These are phyloP conservation scores for Schizophyllum amplum DNA, from an alignment of 1,284 basidiomycete species.

Conservation along the genomic window DNA sequence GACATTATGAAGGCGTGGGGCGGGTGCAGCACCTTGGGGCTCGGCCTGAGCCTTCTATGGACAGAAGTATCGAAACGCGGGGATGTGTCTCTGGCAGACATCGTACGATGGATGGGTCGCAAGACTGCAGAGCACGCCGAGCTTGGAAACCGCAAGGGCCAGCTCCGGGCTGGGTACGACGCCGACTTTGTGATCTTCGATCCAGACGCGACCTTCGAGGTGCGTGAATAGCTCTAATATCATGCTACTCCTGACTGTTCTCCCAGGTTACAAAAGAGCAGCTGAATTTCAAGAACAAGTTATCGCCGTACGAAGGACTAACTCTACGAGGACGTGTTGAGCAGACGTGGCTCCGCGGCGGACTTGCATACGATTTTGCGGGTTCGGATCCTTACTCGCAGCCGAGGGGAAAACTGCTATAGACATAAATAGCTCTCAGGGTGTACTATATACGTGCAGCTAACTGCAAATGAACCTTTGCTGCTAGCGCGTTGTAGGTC, in stretches of 20 bases:
- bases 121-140: constrained; percentile 75
- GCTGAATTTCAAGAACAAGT: constrained; percentile 86
- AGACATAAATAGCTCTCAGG: neutral
- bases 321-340: constrained; percentile 63
- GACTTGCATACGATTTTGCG: constrained; percentile 48
- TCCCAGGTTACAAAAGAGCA: constrained; percentile 63
- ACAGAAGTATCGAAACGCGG: constrained; percentile 64
- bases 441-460: too few species aligned
- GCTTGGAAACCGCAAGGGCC: constrained; percentile 62
- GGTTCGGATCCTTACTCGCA: neutral
- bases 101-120: constrained; percentile 69
- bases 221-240: constrained; percentile 23
- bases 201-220: constrained; percentile 56
- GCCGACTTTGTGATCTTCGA: constrained; percentile 87
- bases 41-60: constrained; percentile 82
- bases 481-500: too few species aligned
- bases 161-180: constrained; percentile 63
- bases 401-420: neutral
- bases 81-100: constrained; percentile 43
- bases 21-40: constrained; percentile 77
- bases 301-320: constrained; percentile 81
- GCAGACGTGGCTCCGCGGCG: constrained; percentile 72
- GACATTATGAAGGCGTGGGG: constrained; percentile 90
- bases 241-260: neutral
- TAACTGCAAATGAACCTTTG: too few species aligned